Evolutionary conservation across 148 eudicot species (phyloP), one percentile per base, ranked within the genome.

Genomic region (Agrostemma githago): DNA sequence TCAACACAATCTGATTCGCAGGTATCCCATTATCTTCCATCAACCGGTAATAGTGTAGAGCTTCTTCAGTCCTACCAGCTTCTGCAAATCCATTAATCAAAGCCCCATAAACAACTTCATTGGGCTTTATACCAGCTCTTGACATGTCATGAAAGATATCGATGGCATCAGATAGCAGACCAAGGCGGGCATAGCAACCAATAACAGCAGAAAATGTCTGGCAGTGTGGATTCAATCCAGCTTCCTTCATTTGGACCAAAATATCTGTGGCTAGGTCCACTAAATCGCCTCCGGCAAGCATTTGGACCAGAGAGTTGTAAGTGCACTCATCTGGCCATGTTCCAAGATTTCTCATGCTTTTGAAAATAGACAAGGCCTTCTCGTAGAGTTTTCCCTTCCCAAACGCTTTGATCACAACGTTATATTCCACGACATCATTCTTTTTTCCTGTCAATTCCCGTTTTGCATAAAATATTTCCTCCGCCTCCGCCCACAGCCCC

Each of bases 241-340:
- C 84, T 75, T 76, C 90, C 77, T 77, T 78, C 98, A 90, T 90
- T 81, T 93, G 93, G 72, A 39, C 64, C 64, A 93, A 78, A 54
- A 86, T 78, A 9, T 90, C 89, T 62, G 82, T 84, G 63, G 90
- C 92, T 79, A 77, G 79, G 77, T 93, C 93, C 73, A 88, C 81
- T 40, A 84, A 79, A 76, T 83, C 93, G 69, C 90, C 90, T 62
- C 88, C 90, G 14, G 90, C 82, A 78, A 85, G 81, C 98, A 93
- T 93, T 72, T 93, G 98, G 68, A 93, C 85, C 44, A 93, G 85
- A 70, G 98, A 85, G 76, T 90, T 90, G 71, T 89, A 93, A 8
- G 96, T 90, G 79, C 93, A 89, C 21, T 83, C 88, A 78, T 90
- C 93, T 37, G 96, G 98, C 98, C 98, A 93, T 46, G 87, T 85